Evolutionary conservation across 2,329 filamentous ascomycete species (phyloP).

Genomic region (Colletotrichum scovillei): DNA sequence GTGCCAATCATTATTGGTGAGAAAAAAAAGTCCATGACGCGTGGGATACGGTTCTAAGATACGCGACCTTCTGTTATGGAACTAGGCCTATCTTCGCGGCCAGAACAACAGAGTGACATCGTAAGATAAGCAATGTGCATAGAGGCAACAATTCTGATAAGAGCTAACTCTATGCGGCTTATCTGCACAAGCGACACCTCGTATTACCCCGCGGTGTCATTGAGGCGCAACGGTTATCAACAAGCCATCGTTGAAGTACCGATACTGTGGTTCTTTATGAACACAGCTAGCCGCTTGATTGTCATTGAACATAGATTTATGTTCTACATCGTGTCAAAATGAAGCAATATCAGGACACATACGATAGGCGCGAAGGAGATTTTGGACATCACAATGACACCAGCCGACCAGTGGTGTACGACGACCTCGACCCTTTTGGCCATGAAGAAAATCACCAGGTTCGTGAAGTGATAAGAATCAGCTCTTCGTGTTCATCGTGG

Average conservation of each 20-base stretch:
- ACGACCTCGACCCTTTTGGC: constrained; percentile 34
- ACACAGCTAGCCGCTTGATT: not conserved
- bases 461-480: too few species aligned
- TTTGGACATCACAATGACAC: not conserved
- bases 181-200: not conserved
- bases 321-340: not conserved
- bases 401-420: constrained; percentile 18
- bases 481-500: too few species aligned
- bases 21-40: not conserved
- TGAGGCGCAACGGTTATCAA: too few species aligned
- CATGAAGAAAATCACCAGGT: constrained; percentile 29
- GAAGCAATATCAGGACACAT: constrained; percentile 1
- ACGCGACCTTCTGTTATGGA: not conserved
- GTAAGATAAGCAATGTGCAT: constrained; percentile 5
- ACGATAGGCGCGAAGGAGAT: not conserved
- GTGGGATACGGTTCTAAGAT: not conserved
- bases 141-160: not conserved
- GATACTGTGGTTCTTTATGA: not conserved
- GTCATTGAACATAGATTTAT: not conserved
- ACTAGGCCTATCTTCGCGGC: not conserved
- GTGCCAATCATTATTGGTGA: not conserved
- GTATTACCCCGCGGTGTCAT: not conserved
- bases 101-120: not conserved
- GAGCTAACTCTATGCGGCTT: constrained; percentile 1
- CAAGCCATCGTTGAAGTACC: too few species aligned